phyloP scores from a whole-genome alignment of 192 early-diverging fungal genomes.

The Anaeromyces robustus region DNA sequence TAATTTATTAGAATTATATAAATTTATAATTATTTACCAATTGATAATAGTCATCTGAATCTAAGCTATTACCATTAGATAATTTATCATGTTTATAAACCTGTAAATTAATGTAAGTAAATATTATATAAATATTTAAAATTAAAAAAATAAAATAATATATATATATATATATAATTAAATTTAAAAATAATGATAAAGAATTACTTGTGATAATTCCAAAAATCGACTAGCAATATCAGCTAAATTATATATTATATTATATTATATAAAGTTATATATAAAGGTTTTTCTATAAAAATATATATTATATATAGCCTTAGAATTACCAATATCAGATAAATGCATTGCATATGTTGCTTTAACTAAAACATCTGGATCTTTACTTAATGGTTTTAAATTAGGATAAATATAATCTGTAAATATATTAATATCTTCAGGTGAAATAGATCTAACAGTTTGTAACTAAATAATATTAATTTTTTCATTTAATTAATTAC shows the following conservation, averaged over 20 bases:
- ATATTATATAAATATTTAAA: too few relatives aligned
- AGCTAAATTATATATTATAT: conserved; percentile 22
- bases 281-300: not conserved
- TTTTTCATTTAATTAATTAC: too few relatives aligned
- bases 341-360: conserved; percentile 71
- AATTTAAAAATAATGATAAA: too few relatives aligned
- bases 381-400: conserved; percentile 48
- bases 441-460: conserved; percentile 58
- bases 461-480: too few relatives aligned
- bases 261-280: not conserved
- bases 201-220: conserved; percentile 50
- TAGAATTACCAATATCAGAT: conserved; percentile 32
- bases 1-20: not conserved
- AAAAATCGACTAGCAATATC: conserved; percentile 60
- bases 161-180: too few relatives aligned
- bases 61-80: not conserved
- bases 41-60: not conserved
- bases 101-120: too few relatives aligned
- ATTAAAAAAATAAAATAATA: too few relatives aligned
- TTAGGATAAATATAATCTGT: conserved; percentile 77
- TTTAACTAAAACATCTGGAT: conserved; percentile 60
- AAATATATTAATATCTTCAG: conserved; percentile 72
- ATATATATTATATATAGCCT: too few relatives aligned
- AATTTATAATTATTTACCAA: conserved; percentile 4
- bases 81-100: not conserved